Percentiles rank a stretch among this genome's conserved stretches.
Conservation (phyloP, 202 grass and related monocot species). For the Carex sylvatica region DNA sequence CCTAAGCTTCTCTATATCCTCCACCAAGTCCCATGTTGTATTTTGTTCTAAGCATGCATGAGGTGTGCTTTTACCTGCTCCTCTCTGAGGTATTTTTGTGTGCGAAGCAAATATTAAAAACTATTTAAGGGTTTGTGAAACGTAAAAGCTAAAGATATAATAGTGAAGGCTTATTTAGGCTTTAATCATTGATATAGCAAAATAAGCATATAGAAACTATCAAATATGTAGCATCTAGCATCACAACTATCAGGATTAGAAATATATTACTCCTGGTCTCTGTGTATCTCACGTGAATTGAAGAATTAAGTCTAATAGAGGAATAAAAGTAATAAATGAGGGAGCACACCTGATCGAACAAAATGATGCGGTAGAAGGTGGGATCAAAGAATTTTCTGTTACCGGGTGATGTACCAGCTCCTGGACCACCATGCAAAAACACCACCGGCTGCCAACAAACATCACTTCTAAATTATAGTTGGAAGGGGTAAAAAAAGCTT, state of each 20-base stretch:
- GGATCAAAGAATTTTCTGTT: slow-evolving; percentile 82
- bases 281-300: not conserved
- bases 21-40: slow-evolving; percentile 89
- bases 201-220: not conserved
- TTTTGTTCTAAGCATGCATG: slow-evolving; percentile 89
- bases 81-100: slow-evolving; percentile 48
- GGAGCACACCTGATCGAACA: slow-evolving; percentile 73
- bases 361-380: slow-evolving; percentile 72
- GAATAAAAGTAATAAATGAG: not conserved
- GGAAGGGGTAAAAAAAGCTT: not conserved
- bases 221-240: not conserved
- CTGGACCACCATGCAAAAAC: slow-evolving; percentile 79
- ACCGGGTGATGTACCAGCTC: slow-evolving; percentile 63
- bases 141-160: not conserved
- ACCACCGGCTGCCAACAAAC: slow-evolving; percentile 63
- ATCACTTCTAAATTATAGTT: slow-evolving; percentile 1
- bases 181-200: not conserved
- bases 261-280: not conserved
- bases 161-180: not conserved
- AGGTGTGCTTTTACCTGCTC: slow-evolving; percentile 75
- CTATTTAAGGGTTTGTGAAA: not conserved
- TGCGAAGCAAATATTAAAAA: not conserved
- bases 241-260: not conserved
- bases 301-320: not conserved
- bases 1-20: slow-evolving; percentile 90